phyloP scores from a whole-genome alignment of 306 rosid species.

The Heteromeles arbutifolia region DNA sequence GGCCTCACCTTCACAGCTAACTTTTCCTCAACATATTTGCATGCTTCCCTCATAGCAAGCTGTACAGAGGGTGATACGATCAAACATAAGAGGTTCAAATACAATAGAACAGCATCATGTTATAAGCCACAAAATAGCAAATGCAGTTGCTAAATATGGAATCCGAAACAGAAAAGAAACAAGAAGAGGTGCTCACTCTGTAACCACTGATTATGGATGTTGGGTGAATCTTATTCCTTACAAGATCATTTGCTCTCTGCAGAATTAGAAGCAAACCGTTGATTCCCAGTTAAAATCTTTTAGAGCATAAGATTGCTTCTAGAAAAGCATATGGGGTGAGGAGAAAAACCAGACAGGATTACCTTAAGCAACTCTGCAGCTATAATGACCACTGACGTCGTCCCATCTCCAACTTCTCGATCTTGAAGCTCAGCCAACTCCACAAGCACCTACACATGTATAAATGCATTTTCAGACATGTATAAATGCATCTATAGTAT shows the following conservation, averaged over 20 bases:
- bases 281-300: not conserved
- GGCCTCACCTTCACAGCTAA: conserved; percentile 64
- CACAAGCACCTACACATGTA: conserved; percentile 63
- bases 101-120: conserved; percentile 1
- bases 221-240: conserved; percentile 92
- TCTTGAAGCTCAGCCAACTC: conserved; percentile 97
- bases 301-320: conserved; percentile 2
- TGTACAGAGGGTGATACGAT: conserved; percentile 19
- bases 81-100: not conserved
- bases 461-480: not conserved
- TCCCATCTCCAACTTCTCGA: conserved; percentile 95
- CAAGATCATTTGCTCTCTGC: conserved; percentile 95
- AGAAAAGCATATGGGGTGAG: not conserved
- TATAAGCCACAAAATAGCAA: not conserved
- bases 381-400: conserved; percentile 88
- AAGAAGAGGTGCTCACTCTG: conserved; percentile 42
- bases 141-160: not conserved
- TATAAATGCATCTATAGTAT: not conserved
- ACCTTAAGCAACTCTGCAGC: conserved; percentile 96
- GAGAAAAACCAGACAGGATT: not conserved
- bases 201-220: conserved; percentile 96
- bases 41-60: conserved; percentile 99
- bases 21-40: conserved; percentile 83
- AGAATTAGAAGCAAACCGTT: not conserved
- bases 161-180: not conserved